Evolutionary conservation across 176 grass and related monocot species (phyloP), one percentile per base, ranked within the genome.

Genomic region (Tillandsia leiboldiana): DNA sequence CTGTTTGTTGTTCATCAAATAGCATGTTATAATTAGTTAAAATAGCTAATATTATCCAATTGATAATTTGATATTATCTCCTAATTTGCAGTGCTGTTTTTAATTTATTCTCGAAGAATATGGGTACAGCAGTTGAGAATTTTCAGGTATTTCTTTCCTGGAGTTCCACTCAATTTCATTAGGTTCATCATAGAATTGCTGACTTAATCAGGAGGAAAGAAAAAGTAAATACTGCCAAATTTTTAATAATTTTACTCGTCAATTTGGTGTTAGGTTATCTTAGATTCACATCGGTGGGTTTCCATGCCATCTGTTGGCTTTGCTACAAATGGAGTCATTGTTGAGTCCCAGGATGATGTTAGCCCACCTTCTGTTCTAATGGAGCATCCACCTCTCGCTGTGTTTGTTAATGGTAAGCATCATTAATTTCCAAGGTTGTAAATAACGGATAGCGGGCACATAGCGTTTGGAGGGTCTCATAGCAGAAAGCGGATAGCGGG

Each of bases 281-380:
- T 99, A 82, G 95, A 99, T 82, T 90, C 95, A 81, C 95, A 94
- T 74, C 83, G 84, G 67, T 99, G 95, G 93, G 95, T 99, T 57
- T 72, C 82, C 0, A 82, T 99, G 95, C 95, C 95, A 73, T 99
- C 95, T 70, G 87, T 99, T 76, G 95, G 95, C 72, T 99, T 94
- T 73, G 84, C 88, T 70, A 83, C 75, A 57, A 99, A 99, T 86
- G 89, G 89, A 59, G 61, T 68, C 75, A 86, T 87, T 20, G 90
- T 94, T 87, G 87, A 91, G 28, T 86, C 77, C 72, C 81, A 86
- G 9, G 84, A 78, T 80, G 95, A 99, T 63, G 82, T 94, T 72
- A 79, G 87, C 51, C 95, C 90, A 28, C 90, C 95, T 73, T 99
- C 90, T 63, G 90, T 94, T 59, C 78, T 99, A 73, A 99, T 99